A percentile compares a stretch with the other conserved stretches of the same genome.
Conservation (phyloP, 257 asterid species). For the Solanum dulcamara region DNA sequence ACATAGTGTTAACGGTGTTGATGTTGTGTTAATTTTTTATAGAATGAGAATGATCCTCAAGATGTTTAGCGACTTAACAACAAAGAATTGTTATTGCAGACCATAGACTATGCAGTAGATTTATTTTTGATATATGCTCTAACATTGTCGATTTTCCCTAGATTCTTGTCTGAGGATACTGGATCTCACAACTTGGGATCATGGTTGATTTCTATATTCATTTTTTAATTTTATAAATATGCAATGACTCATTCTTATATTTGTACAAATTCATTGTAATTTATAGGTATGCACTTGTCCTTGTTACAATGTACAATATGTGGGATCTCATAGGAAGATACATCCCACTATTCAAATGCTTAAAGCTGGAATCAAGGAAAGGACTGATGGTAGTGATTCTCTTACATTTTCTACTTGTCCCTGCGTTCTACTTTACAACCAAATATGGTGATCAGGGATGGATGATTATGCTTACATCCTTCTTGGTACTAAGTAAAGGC, state of each 20-base stretch:
- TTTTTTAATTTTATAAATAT: neutral
- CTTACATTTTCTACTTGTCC: slow-evolving; percentile 15
- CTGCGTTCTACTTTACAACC: slow-evolving; percentile 35
- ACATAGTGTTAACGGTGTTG: neutral
- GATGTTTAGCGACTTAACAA: slow-evolving; percentile 18
- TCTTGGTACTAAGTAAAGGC: slow-evolving; percentile 28
- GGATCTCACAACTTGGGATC: slow-evolving; percentile 30
- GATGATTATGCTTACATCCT: slow-evolving; percentile 30
- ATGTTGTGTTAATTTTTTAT: neutral
- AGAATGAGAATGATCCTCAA: slow-evolving; percentile 9
- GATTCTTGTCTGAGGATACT: slow-evolving; percentile 35
- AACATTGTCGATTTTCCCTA: slow-evolving; percentile 34
- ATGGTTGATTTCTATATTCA: slow-evolving; percentile 8
- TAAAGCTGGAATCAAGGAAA: slow-evolving; percentile 23
- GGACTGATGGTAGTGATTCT: slow-evolving; percentile 13
- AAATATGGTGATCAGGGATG: slow-evolving; percentile 37
- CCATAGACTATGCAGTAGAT: slow-evolving; percentile 30
- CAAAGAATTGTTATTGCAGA: slow-evolving; percentile 22
- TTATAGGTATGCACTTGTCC: slow-evolving; percentile 32
- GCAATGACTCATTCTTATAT: neutral
- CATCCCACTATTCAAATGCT: slow-evolving; percentile 18
- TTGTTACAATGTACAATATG: slow-evolving; percentile 28
- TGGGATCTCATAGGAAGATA: slow-evolving; percentile 39
- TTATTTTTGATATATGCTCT: slow-evolving; percentile 21
- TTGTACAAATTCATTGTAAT: neutral